Evolutionary conservation across 2,329 filamentous ascomycete species (phyloP).

Genomic region (Paecilomyces sp.): DNA sequence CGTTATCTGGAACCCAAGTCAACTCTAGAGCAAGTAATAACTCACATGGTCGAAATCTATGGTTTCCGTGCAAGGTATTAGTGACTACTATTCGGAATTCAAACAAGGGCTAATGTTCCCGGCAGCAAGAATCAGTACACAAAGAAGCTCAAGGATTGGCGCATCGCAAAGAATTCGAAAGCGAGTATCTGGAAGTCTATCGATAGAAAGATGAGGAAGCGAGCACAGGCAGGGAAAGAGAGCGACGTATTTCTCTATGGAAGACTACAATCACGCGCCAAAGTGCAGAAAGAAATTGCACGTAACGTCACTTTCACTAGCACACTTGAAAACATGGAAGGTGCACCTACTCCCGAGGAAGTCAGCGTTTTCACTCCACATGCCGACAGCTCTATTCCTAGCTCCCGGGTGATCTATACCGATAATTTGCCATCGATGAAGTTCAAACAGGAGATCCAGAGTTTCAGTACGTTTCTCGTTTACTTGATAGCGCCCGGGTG

Average conservation of each 20-base stretch:
- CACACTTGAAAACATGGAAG: not conserved
- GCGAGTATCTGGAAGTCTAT: not conserved
- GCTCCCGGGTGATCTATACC: not conserved
- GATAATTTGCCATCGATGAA: not conserved
- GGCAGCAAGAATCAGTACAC: conserved; percentile 6
- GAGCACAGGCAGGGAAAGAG: not conserved
- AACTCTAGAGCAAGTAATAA: not conserved
- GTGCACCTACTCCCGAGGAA: not conserved
- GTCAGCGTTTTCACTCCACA: not conserved
- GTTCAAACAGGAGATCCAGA: not conserved
- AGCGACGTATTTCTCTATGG: not conserved
- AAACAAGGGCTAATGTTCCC: not conserved
- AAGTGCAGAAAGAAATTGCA: not conserved
- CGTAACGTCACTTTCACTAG: conserved; percentile 1
- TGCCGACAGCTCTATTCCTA: not conserved
- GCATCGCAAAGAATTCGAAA: conserved; percentile 2
- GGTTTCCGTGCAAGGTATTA: not conserved
- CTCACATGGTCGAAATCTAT: not conserved
- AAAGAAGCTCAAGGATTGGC: conserved; percentile 2
- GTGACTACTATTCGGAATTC: not conserved
- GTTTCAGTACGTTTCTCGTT: not conserved
- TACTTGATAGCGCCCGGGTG: not conserved
- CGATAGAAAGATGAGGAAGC: not conserved
- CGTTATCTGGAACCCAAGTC: not conserved
- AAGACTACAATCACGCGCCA: not conserved